Base-by-base conservation (phyloP, 2,329 filamentous ascomycete genomes). In the Aspergillus sp. region DNA sequence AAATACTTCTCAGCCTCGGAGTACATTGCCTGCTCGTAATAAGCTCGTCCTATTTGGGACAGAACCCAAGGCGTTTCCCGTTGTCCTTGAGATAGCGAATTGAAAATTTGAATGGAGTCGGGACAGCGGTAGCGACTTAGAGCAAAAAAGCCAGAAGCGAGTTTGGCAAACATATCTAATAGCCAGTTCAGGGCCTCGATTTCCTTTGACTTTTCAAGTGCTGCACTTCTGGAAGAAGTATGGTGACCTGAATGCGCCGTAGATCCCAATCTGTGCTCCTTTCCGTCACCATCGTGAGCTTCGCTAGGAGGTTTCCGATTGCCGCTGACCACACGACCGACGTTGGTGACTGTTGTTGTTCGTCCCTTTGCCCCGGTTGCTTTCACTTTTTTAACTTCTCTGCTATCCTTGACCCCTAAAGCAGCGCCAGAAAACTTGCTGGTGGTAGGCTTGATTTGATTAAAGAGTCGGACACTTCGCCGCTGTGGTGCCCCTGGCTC, bases 61-160 rank as follows among this genome's bases (percentile, higher is more conserved):
- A 96, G 76, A 10, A 96, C 89, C 88, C 90, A 97, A 1, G 93
- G 88, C 2, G 91, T 95, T 49, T 95, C 90, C 54, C 88, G 83
- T 58, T 97, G 91, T 5, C 75, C 70, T 28, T 79, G 72, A 2
- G 88, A 83, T 13, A 98, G 72, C 0, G 81, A 77, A 47, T 77
- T 77, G 62, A 91, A 90, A 3, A 82, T 76, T 48, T 86, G 79
- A 37, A 96, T 71, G 2, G 93, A 87, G 47, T 93, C 83, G 19
- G 80, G 73, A 52, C 88, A 88, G 54, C 86, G 83, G 61, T 89
- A 98, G 39, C 85, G 85, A 10, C 85, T 85, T 37, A 95, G 73
- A 5, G 84, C 77, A 54, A 86, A 83, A 65, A 91, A 94, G 0
- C 87, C 91, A 27, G 78, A 80, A 11, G 87, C 91, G 39, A 96